A percentile compares a stretch with the other conserved stretches of the same genome.
phyloP scores from a whole-genome alignment of 495 filamentous ascomycete genomes.

The Penicillium coprophilum region DNA sequence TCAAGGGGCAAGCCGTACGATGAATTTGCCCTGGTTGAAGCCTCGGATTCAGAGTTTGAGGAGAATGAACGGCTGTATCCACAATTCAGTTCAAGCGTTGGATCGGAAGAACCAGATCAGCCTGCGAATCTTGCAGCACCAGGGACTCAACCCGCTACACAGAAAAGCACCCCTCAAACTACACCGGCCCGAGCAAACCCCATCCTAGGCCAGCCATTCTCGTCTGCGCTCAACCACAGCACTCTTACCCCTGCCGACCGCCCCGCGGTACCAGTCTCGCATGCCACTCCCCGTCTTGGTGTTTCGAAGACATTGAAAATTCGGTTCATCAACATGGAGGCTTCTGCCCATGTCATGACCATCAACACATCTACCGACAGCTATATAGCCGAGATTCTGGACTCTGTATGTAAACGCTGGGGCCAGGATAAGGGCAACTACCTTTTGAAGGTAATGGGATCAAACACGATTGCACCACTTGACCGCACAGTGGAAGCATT shows the following conservation, averaged over 20 bases:
- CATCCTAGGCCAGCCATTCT: conserved; percentile 53
- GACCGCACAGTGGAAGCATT: conserved; percentile 90
- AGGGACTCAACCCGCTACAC: conserved; percentile 31
- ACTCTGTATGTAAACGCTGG: conserved; percentile 85
- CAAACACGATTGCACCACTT: conserved; percentile 77
- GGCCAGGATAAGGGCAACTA: conserved; percentile 87
- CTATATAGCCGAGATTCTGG: conserved; percentile 89
- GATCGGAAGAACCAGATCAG: conserved; percentile 40
- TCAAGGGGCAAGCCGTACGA: conserved; percentile 84
- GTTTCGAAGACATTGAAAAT: conserved; percentile 85
- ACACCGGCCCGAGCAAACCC: conserved; percentile 52
- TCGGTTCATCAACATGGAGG: conserved; percentile 72
- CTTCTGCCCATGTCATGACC: conserved; percentile 59
- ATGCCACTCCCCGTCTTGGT: conserved; percentile 66
- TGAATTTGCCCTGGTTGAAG: conserved; percentile 87
- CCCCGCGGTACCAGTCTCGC: conserved; percentile 54
- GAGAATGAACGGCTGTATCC: conserved; percentile 78
- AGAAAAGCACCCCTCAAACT: conserved; percentile 26
- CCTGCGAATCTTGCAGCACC: conserved; percentile 46
- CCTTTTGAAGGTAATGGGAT: conserved; percentile 81
- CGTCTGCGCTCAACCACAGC: conserved; percentile 54
- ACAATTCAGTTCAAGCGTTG: conserved; percentile 59
- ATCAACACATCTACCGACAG: conserved; percentile 89
- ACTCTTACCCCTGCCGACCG: conserved; percentile 61
- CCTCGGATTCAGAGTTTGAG: conserved; percentile 69